Evolutionary conservation across 768 basidiomycete genomes (phyloP).

Genomic region (Phylloporus sp.): DNA sequence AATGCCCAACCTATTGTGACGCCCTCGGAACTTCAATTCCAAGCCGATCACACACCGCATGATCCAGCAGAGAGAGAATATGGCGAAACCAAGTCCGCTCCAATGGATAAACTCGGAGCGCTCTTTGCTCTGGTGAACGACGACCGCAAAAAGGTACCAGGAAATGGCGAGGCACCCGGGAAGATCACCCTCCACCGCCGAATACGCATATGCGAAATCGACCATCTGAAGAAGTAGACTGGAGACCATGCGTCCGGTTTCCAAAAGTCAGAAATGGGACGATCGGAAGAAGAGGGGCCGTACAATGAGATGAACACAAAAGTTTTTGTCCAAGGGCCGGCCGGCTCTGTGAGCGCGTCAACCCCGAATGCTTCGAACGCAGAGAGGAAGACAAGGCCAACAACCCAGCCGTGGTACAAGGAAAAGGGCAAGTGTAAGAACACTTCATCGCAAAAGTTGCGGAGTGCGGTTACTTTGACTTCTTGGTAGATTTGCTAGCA

Average conservation of each 20-base stretch:
- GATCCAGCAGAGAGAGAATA: conserved; percentile 60
- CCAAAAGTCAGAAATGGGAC: neutral
- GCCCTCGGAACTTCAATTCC: conserved; percentile 32
- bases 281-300: conserved; percentile 2
- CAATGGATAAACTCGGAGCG: conserved; percentile 57
- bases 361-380: conserved; percentile 60
- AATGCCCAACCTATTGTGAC: conserved; percentile 29
- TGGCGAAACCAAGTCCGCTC: conserved; percentile 58
- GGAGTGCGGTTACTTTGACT: conserved; percentile 51
- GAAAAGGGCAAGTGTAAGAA: conserved; percentile 74
- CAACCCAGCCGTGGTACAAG: conserved; percentile 61
- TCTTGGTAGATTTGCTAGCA: conserved; percentile 58
- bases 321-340: conserved; percentile 56
- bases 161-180: conserved; percentile 64
- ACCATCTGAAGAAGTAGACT: conserved; percentile 55
- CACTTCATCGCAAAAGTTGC: conserved; percentile 50
- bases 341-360: conserved; percentile 46
- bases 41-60: conserved; percentile 47
- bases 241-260: neutral
- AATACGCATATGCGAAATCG: conserved; percentile 62
- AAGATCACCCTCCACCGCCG: conserved; percentile 58
- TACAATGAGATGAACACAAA: conserved; percentile 58
- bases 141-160: conserved; percentile 64
- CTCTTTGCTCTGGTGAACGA: conserved; percentile 42
- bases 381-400: conserved; percentile 47